Conservation (phyloP, 805 yeast species). For the Yamadazyma ubonensis region DNA sequence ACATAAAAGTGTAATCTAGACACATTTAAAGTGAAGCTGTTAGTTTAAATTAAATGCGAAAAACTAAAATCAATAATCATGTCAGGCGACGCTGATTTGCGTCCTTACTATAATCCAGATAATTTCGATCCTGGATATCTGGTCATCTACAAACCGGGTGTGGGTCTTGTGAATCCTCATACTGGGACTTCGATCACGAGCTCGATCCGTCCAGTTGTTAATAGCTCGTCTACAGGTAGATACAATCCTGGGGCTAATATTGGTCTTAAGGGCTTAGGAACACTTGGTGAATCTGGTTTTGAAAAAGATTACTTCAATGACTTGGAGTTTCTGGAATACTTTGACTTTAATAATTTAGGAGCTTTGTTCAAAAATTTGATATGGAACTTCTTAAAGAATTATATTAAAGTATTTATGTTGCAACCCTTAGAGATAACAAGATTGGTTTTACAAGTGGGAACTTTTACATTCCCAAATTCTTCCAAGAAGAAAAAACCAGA, state of each 20-base stretch:
- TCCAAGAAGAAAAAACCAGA: slow-evolving; percentile 14
- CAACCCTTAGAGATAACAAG: slow-evolving; percentile 90
- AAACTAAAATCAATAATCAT: slow-evolving; percentile 2
- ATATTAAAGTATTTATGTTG: slow-evolving; percentile 63
- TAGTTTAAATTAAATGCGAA: background rate
- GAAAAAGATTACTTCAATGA: slow-evolving; percentile 51
- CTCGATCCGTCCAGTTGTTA: slow-evolving; percentile 21
- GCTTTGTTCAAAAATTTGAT: slow-evolving; percentile 58
- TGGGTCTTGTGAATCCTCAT: slow-evolving; percentile 54
- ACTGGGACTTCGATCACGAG: slow-evolving; percentile 37
- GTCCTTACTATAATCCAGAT: slow-evolving; percentile 74
- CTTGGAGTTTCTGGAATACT: slow-evolving; percentile 64
- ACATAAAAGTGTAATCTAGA: too few species aligned
- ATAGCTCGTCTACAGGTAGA: slow-evolving; percentile 13
- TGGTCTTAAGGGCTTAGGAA: slow-evolving; percentile 14
- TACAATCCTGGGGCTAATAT: slow-evolving; percentile 16
- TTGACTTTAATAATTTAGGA: slow-evolving; percentile 56
- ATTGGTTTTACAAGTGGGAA: slow-evolving; percentile 77
- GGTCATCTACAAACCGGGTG: slow-evolving; percentile 58
- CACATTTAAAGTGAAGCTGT: too few species aligned
- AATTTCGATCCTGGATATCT: slow-evolving; percentile 64
- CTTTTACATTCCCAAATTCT: slow-evolving; percentile 37
- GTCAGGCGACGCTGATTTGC: slow-evolving; percentile 23
- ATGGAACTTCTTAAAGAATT: slow-evolving; percentile 63
- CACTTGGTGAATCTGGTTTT: slow-evolving; percentile 11